These are phyloP conservation scores for Russula emetica DNA, from an alignment of 768 basidiomycete genomes.

Conservation along the genomic window DNA sequence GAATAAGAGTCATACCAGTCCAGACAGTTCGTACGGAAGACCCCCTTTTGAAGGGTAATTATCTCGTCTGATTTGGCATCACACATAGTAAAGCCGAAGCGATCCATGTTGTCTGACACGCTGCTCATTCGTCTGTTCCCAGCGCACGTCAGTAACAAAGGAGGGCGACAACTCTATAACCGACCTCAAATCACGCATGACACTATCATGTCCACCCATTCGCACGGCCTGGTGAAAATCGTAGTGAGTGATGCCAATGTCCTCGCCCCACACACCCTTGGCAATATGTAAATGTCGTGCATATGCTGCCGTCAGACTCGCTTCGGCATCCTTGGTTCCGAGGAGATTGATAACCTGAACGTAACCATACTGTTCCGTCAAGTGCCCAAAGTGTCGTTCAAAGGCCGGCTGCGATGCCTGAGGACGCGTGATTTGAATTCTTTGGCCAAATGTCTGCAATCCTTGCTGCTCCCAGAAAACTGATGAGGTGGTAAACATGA, in stretches of 20 bases:
- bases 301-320: slow-evolving; percentile 77
- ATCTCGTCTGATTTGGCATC: slow-evolving; percentile 60
- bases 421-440: slow-evolving; percentile 92
- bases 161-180: not conserved
- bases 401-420: slow-evolving; percentile 97
- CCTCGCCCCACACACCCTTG: slow-evolving; percentile 55
- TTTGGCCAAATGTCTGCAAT: slow-evolving; percentile 88
- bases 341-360: slow-evolving; percentile 89
- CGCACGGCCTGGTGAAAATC: slow-evolving; percentile 89
- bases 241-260: slow-evolving; percentile 78
- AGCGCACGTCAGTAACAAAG: not conserved
- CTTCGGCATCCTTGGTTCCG: slow-evolving; percentile 89
- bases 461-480: slow-evolving; percentile 99
- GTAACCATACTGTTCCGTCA: slow-evolving; percentile 80
- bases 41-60: slow-evolving; percentile 85
- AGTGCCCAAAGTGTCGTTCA: slow-evolving; percentile 84
- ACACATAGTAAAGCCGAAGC: slow-evolving; percentile 82
- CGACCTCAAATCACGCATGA: slow-evolving; percentile 68
- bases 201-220: slow-evolving; percentile 81
- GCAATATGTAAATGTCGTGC: slow-evolving; percentile 72
- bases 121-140: slow-evolving; percentile 53
- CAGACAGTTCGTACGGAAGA: slow-evolving; percentile 92
- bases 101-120: slow-evolving; percentile 62
- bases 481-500: slow-evolving; percentile 33
- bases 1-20: slow-evolving; percentile 60